These are phyloP conservation scores for Sphaceloma murrayae DNA, from an alignment of 2,329 filamentous ascomycete genomes.

Conservation along the genomic window DNA sequence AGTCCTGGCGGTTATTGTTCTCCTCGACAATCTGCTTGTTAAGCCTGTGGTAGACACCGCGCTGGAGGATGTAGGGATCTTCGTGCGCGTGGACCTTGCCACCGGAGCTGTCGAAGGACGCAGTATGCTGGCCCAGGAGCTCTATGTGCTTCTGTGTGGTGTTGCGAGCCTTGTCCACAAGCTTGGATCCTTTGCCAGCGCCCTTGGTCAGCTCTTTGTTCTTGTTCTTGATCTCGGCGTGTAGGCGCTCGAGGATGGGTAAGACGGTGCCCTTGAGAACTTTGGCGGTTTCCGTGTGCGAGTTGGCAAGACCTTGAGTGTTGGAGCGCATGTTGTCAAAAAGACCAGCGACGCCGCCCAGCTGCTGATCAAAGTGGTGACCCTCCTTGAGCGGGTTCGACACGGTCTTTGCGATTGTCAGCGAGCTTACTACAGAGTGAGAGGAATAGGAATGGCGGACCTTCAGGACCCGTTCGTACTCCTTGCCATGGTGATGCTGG, in stretches of 20 bases:
- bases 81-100: conserved; percentile 61
- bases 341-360: conserved; percentile 79
- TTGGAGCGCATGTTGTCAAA: conserved; percentile 93
- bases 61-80: conserved; percentile 80
- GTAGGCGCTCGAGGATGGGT: conserved; percentile 79
- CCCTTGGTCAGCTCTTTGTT: conserved; percentile 77
- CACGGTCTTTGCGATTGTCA: conserved; percentile 54
- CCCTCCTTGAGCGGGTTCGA: conserved; percentile 77
- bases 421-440: not conserved
- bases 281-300: conserved; percentile 85
- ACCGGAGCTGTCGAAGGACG: conserved; percentile 65
- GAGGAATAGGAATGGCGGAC: conserved; percentile 31
- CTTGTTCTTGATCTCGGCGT: conserved; percentile 96
- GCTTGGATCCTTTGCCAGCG: conserved; percentile 74
- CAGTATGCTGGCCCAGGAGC: conserved; percentile 76
- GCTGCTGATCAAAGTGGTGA: conserved; percentile 81
- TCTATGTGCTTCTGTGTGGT: conserved; percentile 93
- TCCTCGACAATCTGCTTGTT: conserved; percentile 88
- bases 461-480: conserved; percentile 93
- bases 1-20: conserved; percentile 90
- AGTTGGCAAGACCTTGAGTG: conserved; percentile 81
- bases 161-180: conserved; percentile 80
- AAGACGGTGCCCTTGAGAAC: conserved; percentile 77
- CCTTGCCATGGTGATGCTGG: conserved; percentile 76
- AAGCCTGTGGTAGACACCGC: conserved; percentile 72